phyloP scores from a whole-genome alignment of 768 basidiomycete genomes.

The Filobasidium wieringae region DNA sequence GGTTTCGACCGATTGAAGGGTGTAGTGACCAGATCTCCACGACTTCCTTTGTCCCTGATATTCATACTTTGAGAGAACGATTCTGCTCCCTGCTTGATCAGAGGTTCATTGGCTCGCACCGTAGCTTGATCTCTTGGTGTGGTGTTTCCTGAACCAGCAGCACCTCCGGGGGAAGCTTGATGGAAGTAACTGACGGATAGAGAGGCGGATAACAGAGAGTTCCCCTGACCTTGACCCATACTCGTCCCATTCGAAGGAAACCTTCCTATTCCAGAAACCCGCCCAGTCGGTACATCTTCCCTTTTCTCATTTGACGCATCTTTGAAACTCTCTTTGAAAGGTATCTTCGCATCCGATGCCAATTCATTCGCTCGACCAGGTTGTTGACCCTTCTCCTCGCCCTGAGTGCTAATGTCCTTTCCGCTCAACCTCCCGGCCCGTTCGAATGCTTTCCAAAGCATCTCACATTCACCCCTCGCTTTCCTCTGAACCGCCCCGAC shows the following conservation, averaged over 20 bases:
- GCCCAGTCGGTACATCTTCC: too few species aligned
- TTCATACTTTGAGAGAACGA: neutral
- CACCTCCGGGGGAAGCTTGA: neutral
- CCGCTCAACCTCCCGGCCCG: constrained; percentile 16
- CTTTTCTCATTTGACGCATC: too few species aligned
- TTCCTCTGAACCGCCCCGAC: constrained; percentile 24
- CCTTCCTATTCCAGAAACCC: too few species aligned
- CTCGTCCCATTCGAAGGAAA: too few species aligned
- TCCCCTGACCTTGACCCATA: constrained; percentile 7
- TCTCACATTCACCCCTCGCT: constrained; percentile 31
- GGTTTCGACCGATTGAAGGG: constrained; percentile 2
- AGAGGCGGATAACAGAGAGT: constrained; percentile 26
- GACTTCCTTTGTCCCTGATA: too few species aligned
- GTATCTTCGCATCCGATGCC: neutral
- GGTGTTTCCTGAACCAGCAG: neutral
- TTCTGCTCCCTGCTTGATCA: too few species aligned
- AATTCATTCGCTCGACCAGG: neutral
- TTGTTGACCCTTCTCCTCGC: neutral
- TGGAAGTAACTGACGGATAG: constrained; percentile 22
- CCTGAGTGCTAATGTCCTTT: neutral
- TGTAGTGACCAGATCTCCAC: constrained; percentile 8
- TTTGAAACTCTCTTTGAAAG: too few species aligned
- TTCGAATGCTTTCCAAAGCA: constrained; percentile 30
- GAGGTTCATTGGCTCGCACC: neutral
- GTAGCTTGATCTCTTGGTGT: neutral